A percentile compares a stretch with the other conserved stretches of the same genome.
Conservation (phyloP, 306 rosid species). For the Boehmeria nivea region DNA sequence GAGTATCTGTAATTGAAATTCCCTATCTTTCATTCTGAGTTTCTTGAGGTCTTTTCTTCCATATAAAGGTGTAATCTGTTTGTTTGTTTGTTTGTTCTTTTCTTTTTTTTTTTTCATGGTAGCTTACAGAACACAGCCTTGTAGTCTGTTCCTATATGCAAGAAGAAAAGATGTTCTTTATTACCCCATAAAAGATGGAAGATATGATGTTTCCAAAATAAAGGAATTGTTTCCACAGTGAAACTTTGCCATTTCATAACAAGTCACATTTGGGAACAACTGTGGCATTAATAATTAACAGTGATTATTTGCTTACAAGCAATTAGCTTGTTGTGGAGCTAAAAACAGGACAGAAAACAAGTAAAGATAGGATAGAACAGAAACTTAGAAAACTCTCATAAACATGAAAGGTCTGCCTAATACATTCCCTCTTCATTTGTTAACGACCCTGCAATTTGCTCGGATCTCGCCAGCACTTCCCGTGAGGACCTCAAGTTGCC, state of each 20-base stretch:
- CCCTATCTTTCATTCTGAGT: neutral
- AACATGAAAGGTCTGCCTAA: neutral
- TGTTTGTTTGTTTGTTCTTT: neutral
- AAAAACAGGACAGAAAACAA: neutral
- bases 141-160: no score
- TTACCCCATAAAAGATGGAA: no score
- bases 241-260: no score
- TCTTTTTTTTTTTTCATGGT: no score
- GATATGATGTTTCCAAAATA: no score
- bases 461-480: constrained; percentile 55
- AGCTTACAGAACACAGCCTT: no score
- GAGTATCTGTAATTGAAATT: constrained; percentile 3
- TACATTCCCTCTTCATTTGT: neutral
- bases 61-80: neutral
- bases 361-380: neutral
- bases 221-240: no score
- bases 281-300: no score
- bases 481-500: constrained; percentile 45
- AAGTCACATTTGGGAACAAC: no score
- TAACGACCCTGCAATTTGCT: constrained; percentile 42
- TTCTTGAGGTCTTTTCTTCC: neutral
- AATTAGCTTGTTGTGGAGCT: no score
- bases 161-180: no score
- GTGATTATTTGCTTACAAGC: no score
- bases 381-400: neutral